Evolutionary conservation across 441 rosid species (phyloP).

Genomic region (Cnidoscolus chayamansa): DNA sequence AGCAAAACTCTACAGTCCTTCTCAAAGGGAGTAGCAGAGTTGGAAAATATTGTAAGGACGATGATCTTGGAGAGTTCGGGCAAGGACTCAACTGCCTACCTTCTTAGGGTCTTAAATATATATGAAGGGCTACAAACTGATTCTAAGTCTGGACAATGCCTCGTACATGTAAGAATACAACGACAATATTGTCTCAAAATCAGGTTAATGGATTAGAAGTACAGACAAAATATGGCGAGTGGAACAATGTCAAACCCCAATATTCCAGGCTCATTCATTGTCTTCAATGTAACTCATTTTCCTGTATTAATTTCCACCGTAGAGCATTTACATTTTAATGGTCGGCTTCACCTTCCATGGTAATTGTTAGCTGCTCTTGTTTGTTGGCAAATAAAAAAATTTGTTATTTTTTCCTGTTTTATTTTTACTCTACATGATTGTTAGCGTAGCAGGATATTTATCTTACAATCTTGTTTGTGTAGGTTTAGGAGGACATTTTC

Average conservation of each 20-base stretch:
- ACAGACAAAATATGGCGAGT: slow-evolving; percentile 44
- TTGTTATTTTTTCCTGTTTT: too few species aligned
- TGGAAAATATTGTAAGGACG: slow-evolving; percentile 46
- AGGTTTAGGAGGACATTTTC: too few species aligned
- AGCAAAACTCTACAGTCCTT: slow-evolving; percentile 30
- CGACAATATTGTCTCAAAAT: slow-evolving; percentile 67
- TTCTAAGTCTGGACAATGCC: slow-evolving; percentile 38
- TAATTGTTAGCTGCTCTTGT: too few species aligned
- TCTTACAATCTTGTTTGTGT: too few species aligned
- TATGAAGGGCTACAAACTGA: slow-evolving; percentile 54
- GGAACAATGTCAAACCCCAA: slow-evolving; percentile 50
- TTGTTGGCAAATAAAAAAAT: too few species aligned
- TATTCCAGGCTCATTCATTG: slow-evolving; percentile 42
- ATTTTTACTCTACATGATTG: too few species aligned
- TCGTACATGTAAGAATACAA: slow-evolving; percentile 53
- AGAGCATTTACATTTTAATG: too few species aligned
- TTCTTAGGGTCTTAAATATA: slow-evolving; percentile 45
- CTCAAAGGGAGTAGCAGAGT: slow-evolving; percentile 38
- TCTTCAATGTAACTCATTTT: slow-evolving; percentile 41
- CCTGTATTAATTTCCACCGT: too few species aligned
- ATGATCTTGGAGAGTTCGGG: slow-evolving; percentile 69
- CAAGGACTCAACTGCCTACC: slow-evolving; percentile 49
- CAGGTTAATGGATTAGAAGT: slow-evolving; percentile 57
- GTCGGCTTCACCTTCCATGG: too few species aligned
- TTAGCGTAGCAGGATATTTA: too few species aligned